These are phyloP conservation scores for Collybiopsis luxurians DNA, from an alignment of 768 basidiomycete species.

Conservation along the genomic window DNA sequence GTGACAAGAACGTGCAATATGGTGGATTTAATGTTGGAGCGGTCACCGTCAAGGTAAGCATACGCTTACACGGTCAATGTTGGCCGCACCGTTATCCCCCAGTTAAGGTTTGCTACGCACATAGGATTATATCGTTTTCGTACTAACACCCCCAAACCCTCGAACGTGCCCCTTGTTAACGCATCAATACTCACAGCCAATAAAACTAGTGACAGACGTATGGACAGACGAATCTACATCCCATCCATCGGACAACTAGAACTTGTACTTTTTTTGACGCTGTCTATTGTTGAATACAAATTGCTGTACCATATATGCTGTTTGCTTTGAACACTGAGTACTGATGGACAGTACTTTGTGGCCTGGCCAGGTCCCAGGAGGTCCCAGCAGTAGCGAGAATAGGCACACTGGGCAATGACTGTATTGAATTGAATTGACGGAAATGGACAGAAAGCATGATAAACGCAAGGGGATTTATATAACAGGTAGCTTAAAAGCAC, in stretches of 20 bases:
- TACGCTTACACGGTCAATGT: background rate
- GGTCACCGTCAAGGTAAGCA: constrained; percentile 48
- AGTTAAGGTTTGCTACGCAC: too few species aligned
- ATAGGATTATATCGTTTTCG: constrained; percentile 60
- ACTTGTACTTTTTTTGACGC: background rate
- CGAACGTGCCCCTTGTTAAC: constrained; percentile 40
- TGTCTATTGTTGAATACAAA: background rate
- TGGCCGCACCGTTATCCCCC: too few species aligned
- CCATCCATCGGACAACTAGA: constrained; percentile 32
- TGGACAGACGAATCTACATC: constrained; percentile 34
- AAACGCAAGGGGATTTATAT: constrained; percentile 1
- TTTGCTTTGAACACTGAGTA: constrained; percentile 6
- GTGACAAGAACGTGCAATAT: constrained; percentile 30
- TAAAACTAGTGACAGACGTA: constrained; percentile 55
- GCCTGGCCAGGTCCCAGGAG: background rate
- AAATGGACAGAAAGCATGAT: background rate
- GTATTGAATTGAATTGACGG: background rate
- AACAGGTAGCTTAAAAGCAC: constrained; percentile 6
- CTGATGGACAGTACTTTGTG: constrained; percentile 2
- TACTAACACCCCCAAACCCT: constrained; percentile 42
- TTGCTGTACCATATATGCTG: background rate
- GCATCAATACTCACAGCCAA: constrained; percentile 44
- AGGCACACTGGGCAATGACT: background rate
- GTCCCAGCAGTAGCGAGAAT: background rate
- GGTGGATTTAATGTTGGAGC: constrained; percentile 44